These are phyloP conservation scores for Primulina tabacum DNA, from an alignment of 257 asterid genomes.

Conservation along the genomic window DNA sequence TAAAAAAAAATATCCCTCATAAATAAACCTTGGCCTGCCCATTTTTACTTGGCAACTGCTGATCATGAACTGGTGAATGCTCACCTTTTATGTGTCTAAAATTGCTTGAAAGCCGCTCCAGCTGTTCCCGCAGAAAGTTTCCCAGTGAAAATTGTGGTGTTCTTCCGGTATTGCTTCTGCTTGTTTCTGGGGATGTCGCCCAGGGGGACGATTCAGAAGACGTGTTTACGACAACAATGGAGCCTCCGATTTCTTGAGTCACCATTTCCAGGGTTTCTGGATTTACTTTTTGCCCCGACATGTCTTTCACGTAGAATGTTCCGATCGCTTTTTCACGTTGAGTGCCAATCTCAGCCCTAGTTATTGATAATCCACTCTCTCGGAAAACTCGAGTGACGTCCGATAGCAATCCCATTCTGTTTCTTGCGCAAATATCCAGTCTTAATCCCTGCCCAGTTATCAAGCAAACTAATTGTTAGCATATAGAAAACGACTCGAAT, in stretches of 20 bases:
- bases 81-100: neutral
- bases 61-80: neutral
- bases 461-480: neutral
- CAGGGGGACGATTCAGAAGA: neutral
- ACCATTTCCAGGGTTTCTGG: constrained; percentile 46
- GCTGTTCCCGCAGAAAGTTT: neutral
- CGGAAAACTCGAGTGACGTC: constrained; percentile 57
- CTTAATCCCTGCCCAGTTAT: constrained; percentile 43
- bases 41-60: neutral
- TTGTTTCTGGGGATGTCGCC: neutral
- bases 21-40: neutral
- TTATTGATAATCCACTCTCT: constrained; percentile 53
- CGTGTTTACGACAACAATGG: neutral
- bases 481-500: neutral
- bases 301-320: constrained; percentile 47
- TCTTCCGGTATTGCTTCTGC: neutral
- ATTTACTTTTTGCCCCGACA: constrained; percentile 38
- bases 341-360: constrained; percentile 51
- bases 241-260: constrained; percentile 47
- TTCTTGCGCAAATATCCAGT: constrained; percentile 46
- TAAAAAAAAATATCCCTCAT: neutral
- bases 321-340: constrained; percentile 41
- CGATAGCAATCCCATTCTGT: constrained; percentile 48
- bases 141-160: neutral
- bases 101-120: neutral